Conservation (phyloP, 768 basidiomycete genomes). For the Mycena belliarum region DNA sequence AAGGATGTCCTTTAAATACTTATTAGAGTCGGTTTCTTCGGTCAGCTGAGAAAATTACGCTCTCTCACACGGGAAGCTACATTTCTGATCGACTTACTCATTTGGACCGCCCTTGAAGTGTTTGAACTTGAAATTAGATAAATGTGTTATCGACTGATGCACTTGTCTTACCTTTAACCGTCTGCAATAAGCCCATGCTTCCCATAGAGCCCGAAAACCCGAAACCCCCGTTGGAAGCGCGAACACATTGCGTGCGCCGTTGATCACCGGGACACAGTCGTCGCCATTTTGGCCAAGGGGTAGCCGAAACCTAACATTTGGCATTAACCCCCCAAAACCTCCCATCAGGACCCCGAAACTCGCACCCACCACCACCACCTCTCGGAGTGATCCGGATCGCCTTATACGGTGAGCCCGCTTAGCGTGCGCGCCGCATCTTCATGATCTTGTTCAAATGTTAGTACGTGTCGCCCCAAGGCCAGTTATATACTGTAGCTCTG, state of each 20-base stretch:
- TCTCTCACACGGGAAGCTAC: no score
- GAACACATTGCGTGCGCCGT: slow-evolving; percentile 46
- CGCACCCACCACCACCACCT: not conserved
- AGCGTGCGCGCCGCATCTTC: no score
- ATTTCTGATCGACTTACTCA: slow-evolving; percentile 32
- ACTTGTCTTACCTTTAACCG: slow-evolving; percentile 42
- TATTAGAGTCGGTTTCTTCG: no score
- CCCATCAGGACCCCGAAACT: not conserved
- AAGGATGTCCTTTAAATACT: not conserved
- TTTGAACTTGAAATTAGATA: slow-evolving; percentile 37
- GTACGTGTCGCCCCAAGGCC: not conserved
- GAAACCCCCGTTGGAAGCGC: slow-evolving; percentile 45
- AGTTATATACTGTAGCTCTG: no score
- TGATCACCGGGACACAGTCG: slow-evolving; percentile 49
- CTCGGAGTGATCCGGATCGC: no score
- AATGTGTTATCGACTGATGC: no score
- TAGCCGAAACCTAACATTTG: not conserved
- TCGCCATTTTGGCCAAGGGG: slow-evolving; percentile 41
- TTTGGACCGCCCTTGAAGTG: slow-evolving; percentile 37
- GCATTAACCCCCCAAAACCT: not conserved
- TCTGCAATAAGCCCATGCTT: slow-evolving; percentile 38
- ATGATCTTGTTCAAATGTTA: not conserved
- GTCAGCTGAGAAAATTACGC: not conserved
- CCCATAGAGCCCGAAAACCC: slow-evolving; percentile 50
- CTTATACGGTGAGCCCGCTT: no score